These are phyloP conservation scores for Hypoxylon intermedium DNA, from an alignment of 495 filamentous ascomycete genomes.

Conservation along the genomic window DNA sequence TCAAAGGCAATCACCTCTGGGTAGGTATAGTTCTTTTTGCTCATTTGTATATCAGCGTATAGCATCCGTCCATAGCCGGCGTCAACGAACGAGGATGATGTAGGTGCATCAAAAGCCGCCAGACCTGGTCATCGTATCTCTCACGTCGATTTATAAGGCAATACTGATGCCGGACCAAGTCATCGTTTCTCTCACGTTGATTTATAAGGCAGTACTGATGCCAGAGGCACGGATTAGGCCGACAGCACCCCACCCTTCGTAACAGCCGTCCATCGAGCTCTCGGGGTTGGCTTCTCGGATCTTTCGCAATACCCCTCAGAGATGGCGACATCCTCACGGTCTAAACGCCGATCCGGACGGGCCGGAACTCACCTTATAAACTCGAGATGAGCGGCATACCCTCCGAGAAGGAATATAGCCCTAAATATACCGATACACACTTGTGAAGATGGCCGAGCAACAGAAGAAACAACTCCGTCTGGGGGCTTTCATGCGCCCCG, in stretches of 20 bases:
- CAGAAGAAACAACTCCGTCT: constrained; percentile 56
- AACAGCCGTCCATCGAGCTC: neutral
- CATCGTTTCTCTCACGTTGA: constrained; percentile 2
- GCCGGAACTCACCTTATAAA: constrained; percentile 7
- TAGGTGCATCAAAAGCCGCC: too few relatives aligned
- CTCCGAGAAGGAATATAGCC: neutral
- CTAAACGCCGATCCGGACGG: constrained; percentile 25
- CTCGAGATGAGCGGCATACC: constrained; percentile 10
- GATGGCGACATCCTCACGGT: constrained; percentile 34
- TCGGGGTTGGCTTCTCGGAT: constrained; percentile 25
- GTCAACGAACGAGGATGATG: too few relatives aligned
- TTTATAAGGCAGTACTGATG: constrained; percentile 35
- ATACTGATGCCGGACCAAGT: neutral
- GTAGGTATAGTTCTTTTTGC: too few relatives aligned
- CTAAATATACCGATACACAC: neutral
- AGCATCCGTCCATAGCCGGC: too few relatives aligned
- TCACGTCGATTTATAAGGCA: too few relatives aligned
- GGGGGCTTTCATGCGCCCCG: constrained; percentile 67
- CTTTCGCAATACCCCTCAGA: constrained; percentile 35
- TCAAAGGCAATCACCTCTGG: too few relatives aligned
- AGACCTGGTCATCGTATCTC: too few relatives aligned
- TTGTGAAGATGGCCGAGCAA: constrained; percentile 22
- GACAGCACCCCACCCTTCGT: constrained; percentile 6
- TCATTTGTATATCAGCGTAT: too few relatives aligned
- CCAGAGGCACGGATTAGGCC: neutral